Percentiles rank a stretch among this genome's conserved stretches.
Conservation (phyloP, 2,329 filamentous ascomycete species). For the Verticillium klebahnii region DNA sequence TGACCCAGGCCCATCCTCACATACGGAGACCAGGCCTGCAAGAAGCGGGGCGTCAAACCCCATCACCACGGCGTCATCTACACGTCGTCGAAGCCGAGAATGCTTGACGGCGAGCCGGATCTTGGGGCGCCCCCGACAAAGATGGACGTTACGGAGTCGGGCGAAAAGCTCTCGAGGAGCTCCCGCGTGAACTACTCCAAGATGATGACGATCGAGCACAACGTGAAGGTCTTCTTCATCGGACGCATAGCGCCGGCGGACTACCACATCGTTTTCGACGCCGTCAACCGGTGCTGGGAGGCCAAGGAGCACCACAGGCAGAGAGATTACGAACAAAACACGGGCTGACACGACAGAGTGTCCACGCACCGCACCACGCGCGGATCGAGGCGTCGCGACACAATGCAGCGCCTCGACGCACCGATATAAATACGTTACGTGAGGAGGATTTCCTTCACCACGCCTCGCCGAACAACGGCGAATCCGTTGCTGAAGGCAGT, state of each 20-base stretch:
- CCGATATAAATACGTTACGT: not conserved
- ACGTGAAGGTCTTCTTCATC: constrained; percentile 52
- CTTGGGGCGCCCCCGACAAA: constrained; percentile 44
- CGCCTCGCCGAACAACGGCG: not conserved
- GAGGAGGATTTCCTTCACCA: not conserved
- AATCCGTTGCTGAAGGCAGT: not conserved
- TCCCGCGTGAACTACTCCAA: constrained; percentile 58
- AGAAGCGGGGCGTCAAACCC: constrained; percentile 47
- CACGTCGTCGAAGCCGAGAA: constrained; percentile 25
- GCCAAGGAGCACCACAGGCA: constrained; percentile 33
- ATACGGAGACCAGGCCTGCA: constrained; percentile 47
- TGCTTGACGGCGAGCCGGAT: constrained; percentile 35
- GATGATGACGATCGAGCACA: constrained; percentile 52
- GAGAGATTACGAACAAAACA: not conserved
- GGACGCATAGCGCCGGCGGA: constrained; percentile 37
- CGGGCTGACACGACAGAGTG: not conserved
- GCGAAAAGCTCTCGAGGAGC: constrained; percentile 41
- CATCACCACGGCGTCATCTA: constrained; percentile 50
- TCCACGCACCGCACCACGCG: not conserved
- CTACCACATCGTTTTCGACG: constrained; percentile 34
- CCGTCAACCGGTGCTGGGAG: constrained; percentile 46
- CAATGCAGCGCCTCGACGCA: not conserved
- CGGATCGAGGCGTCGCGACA: not conserved
- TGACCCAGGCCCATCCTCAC: constrained; percentile 47
- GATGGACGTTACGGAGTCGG: constrained; percentile 35